Conservation (phyloP, 306 rosid species). For the Ziziphus jujuba region DNA sequence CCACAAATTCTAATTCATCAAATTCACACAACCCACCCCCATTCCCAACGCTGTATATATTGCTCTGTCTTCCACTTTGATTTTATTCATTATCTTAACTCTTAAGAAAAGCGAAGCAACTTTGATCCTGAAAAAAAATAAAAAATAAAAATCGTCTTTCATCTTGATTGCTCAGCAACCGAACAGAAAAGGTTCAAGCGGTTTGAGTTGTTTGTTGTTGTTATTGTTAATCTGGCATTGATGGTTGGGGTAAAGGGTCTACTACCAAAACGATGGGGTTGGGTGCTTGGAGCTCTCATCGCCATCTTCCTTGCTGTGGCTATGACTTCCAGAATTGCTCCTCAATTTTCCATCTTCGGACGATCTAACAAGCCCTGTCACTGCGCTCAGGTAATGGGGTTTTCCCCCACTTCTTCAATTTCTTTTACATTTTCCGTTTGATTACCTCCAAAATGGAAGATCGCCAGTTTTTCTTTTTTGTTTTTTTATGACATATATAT, state of each 20-base stretch:
- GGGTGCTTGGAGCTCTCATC: conserved; percentile 54
- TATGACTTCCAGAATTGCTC: conserved; percentile 47
- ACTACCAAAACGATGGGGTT: conserved; percentile 47
- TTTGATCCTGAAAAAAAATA: too few species aligned
- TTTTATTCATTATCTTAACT: background rate
- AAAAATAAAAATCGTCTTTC: background rate
- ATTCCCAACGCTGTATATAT: background rate
- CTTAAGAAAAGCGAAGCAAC: too few species aligned
- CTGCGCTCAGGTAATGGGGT: conserved; percentile 61
- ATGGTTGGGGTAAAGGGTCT: conserved; percentile 42
- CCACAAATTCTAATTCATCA: background rate
- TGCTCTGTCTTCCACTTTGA: background rate
- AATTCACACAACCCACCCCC: background rate
- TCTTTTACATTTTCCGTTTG: conserved; percentile 2
- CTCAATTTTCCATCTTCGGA: conserved; percentile 49
- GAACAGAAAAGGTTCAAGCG: background rate
- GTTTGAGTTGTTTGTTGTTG: background rate
- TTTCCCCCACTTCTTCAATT: background rate
- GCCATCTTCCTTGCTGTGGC: conserved; percentile 56
- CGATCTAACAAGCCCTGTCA: conserved; percentile 53
- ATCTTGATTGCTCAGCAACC: conserved; percentile 17
- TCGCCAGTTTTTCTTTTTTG: too few species aligned
- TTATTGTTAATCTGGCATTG: too few species aligned
- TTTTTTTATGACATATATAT: too few species aligned
- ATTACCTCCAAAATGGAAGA: conserved; percentile 9